Conservation (phyloP, 441 rosid species). For the Gossypium lobatum region DNA sequence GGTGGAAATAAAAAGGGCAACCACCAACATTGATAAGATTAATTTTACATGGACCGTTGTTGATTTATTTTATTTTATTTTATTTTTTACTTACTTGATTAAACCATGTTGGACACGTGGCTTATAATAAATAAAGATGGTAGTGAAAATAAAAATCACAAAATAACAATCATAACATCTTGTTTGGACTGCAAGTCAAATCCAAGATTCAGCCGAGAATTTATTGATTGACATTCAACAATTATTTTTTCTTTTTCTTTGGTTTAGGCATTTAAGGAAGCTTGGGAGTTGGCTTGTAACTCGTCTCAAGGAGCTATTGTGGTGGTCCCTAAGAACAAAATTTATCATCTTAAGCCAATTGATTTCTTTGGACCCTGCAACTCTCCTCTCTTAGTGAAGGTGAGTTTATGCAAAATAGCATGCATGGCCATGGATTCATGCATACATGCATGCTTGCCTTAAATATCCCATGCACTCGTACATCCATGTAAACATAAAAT, state of each 20-base stretch:
- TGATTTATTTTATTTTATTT: too few species aligned
- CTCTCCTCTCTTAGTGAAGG: slow-evolving; percentile 44
- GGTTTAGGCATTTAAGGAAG: slow-evolving; percentile 62
- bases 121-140: too few species aligned
- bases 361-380: slow-evolving; percentile 81
- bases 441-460: not conserved
- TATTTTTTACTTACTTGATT: too few species aligned
- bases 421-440: not conserved
- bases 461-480: not conserved
- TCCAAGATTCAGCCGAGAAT: not conserved
- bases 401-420: slow-evolving; percentile 7
- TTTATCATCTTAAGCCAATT: slow-evolving; percentile 51
- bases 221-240: not conserved
- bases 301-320: slow-evolving; percentile 31
- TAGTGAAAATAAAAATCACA: too few species aligned
- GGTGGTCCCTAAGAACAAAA: slow-evolving; percentile 46
- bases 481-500: not conserved
- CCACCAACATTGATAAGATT: too few species aligned
- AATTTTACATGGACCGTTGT: too few species aligned
- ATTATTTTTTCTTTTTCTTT: not conserved
- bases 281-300: slow-evolving; percentile 76
- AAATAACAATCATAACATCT: too few species aligned
- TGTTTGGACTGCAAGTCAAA: too few species aligned
- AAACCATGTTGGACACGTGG: too few species aligned
- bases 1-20: too few species aligned